Percentiles rank a stretch among this genome's conserved stretches.
These are phyloP conservation scores for Tuber umbilicatum DNA, from an alignment of 495 filamentous ascomycete genomes.

Conservation along the genomic window DNA sequence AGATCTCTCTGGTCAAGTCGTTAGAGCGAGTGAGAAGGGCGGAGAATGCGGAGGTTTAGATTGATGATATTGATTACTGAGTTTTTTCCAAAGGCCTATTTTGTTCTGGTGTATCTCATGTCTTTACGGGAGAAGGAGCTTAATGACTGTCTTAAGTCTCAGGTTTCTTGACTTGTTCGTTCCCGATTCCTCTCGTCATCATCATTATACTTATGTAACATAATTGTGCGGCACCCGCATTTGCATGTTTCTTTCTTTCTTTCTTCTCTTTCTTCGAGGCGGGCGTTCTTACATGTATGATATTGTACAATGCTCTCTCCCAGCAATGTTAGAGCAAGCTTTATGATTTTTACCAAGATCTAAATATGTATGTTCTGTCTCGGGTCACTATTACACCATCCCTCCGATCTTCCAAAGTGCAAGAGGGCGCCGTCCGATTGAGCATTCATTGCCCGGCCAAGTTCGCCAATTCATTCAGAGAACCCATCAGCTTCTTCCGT, in stretches of 20 bases:
- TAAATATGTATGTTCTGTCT: conserved; percentile 7
- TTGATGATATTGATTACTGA: conserved; percentile 8
- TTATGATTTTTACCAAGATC: conserved; percentile 18
- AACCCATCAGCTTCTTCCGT: conserved; percentile 31
- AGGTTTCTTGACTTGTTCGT: background rate
- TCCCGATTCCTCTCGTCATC: background rate
- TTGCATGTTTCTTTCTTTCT: background rate
- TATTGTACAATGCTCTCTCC: background rate
- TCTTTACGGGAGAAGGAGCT: conserved; percentile 12
- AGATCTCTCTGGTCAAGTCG: conserved; percentile 33
- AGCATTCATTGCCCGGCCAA: conserved; percentile 13
- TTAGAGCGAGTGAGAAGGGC: conserved; percentile 28
- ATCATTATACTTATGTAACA: background rate
- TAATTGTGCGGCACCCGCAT: background rate
- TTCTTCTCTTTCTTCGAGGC: background rate
- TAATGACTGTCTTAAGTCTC: conserved; percentile 19
- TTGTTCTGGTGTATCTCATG: conserved; percentile 18
- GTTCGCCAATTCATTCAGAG: conserved; percentile 25
- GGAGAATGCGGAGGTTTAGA: conserved; percentile 10
- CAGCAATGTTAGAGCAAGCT: background rate
- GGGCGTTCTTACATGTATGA: background rate
- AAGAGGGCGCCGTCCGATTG: conserved; percentile 2
- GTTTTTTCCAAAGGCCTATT: background rate
- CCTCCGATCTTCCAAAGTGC: background rate
- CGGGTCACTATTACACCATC: background rate